Percentiles rank a stretch among this genome's conserved stretches.
These are phyloP conservation scores for Penicillium sclerotigenum DNA, from an alignment of 2,329 filamentous ascomycete species.

Conservation along the genomic window DNA sequence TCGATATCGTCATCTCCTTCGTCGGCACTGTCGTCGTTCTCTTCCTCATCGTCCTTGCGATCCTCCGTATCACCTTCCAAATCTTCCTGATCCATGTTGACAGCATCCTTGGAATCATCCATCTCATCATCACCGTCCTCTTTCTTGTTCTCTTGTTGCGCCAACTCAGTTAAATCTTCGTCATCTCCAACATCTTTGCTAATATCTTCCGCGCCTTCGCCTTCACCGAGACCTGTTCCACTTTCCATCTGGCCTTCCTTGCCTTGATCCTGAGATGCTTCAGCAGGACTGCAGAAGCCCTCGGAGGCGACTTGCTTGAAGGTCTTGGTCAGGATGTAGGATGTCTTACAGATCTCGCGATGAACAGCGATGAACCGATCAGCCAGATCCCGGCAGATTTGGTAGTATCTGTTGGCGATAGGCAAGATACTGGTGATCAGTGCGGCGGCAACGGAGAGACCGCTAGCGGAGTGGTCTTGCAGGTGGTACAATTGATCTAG, in stretches of 20 bases:
- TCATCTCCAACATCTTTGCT: constrained; percentile 95
- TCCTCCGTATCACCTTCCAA: constrained; percentile 81
- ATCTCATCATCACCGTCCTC: constrained; percentile 46
- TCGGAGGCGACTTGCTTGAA: constrained; percentile 77
- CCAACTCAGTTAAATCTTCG: constrained; percentile 87
- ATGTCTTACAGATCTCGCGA: constrained; percentile 67
- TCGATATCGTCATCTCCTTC: constrained; percentile 71
- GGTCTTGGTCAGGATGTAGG: constrained; percentile 69
- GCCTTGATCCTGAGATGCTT: constrained; percentile 69
- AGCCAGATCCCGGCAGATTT: constrained; percentile 59
- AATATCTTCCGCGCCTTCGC: constrained; percentile 93
- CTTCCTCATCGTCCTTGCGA: constrained; percentile 42
- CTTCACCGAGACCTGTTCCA: constrained; percentile 91
- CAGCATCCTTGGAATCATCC: constrained; percentile 47
- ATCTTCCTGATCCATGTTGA: constrained; percentile 72
- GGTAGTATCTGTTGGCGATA: constrained; percentile 69
- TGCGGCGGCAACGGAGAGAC: constrained; percentile 51
- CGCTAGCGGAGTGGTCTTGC: constrained; percentile 41
- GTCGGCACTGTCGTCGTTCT: constrained; percentile 61
- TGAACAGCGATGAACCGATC: constrained; percentile 63
- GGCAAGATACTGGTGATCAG: constrained; percentile 64
- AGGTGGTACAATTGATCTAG: constrained; percentile 48
- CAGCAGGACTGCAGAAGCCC: constrained; percentile 87
- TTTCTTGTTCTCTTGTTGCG: constrained; percentile 72
- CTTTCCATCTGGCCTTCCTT: constrained; percentile 78